Percentiles rank a stretch among this genome's conserved stretches.
phyloP scores from a whole-genome alignment of 23 red algal species.

The Agarophyton chilense region DNA sequence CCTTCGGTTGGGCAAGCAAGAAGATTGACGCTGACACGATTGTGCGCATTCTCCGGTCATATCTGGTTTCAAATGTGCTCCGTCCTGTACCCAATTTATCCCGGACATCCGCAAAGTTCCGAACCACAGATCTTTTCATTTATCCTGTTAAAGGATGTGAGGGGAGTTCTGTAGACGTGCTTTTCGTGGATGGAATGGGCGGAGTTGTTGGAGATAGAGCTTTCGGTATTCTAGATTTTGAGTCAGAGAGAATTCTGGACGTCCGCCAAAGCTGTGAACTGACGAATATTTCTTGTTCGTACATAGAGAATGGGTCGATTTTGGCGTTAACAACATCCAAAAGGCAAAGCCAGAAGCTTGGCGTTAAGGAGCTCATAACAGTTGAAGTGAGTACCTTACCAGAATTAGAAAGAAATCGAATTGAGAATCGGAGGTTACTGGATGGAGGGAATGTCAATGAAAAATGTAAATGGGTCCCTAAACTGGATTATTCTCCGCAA shows the following conservation, averaged over 20 bases:
- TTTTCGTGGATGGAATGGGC: neutral
- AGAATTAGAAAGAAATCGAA: neutral
- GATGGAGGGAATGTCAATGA: neutral
- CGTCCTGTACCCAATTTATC: neutral
- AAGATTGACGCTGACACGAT: conserved; percentile 3
- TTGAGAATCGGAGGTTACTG: neutral
- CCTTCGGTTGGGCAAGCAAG: conserved; percentile 57
- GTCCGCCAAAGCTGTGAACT: neutral
- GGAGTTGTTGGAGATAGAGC: conserved; percentile 17
- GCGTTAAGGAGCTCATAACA: neutral
- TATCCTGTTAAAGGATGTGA: conserved; percentile 62
- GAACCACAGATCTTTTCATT: conserved; percentile 3
- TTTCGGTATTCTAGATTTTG: conserved; percentile 11
- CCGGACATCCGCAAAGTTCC: neutral
- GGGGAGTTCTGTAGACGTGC: neutral
- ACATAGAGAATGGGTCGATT: neutral
- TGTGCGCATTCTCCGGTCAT: conserved; percentile 1
- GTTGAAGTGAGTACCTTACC: neutral
- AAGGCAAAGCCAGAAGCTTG: neutral
- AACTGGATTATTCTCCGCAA: neutral
- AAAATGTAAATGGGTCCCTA: neutral
- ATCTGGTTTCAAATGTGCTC: neutral
- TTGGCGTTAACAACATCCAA: neutral
- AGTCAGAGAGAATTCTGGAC: neutral
- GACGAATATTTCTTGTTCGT: neutral